These are phyloP conservation scores for Dipodascus geniculatus DNA, from an alignment of 805 yeast genomes.

Conservation along the genomic window DNA sequence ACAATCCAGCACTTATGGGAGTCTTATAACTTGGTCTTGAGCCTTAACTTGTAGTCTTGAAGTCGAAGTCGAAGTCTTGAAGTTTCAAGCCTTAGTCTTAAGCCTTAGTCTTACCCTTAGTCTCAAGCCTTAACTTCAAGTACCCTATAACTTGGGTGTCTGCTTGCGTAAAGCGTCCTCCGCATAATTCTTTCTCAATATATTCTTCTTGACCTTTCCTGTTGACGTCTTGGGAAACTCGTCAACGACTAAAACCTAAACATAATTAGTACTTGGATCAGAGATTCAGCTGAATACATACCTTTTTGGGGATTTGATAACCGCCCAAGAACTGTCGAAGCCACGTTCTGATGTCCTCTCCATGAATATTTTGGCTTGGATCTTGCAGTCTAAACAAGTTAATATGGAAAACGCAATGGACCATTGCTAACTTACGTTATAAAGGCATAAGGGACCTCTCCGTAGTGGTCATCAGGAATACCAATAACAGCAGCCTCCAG, in stretches of 20 bases:
- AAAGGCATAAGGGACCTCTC: slow-evolving; percentile 26
- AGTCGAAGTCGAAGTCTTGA: too few relatives aligned
- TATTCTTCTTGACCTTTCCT: slow-evolving; percentile 25
- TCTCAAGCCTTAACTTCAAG: too few relatives aligned
- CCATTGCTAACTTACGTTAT: slow-evolving; percentile 13
- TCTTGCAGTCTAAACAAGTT: slow-evolving; percentile 6
- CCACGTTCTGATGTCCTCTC: slow-evolving; percentile 15
- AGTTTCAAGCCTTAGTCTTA: too few relatives aligned
- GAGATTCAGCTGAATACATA: slow-evolving; percentile 1
- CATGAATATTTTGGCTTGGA: slow-evolving; percentile 8
- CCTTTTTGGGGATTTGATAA: slow-evolving; percentile 24
- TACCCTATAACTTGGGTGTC: neutral
- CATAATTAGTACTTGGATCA: slow-evolving; percentile 1
- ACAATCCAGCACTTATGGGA: too few relatives aligned
- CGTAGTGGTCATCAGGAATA: slow-evolving; percentile 22
- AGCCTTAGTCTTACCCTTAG: too few relatives aligned
- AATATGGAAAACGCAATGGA: neutral
- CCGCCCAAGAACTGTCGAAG: slow-evolving; percentile 22
- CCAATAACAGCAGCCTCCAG: slow-evolving; percentile 26
- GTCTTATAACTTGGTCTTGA: too few relatives aligned
- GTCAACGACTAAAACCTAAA: slow-evolving; percentile 13
- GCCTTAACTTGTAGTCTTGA: too few relatives aligned
- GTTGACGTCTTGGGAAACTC: slow-evolving; percentile 28
- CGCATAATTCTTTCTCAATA: slow-evolving; percentile 18
- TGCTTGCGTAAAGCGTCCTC: neutral